Base-by-base conservation (phyloP, 2,329 filamentous ascomycete species). In the Pseudogymnoascus sp. region DNA sequence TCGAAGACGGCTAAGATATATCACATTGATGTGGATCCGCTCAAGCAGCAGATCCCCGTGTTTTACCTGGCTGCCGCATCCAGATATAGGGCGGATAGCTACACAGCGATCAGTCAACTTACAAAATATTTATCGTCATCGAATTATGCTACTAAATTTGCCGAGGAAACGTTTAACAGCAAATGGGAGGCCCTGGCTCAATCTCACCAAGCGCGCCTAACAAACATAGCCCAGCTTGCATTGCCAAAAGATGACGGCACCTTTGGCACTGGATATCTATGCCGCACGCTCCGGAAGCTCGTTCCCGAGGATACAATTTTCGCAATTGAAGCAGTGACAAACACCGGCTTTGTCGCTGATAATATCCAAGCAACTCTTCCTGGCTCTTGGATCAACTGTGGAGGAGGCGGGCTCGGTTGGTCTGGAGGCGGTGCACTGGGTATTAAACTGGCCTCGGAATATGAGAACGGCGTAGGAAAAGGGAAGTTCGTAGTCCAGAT, bases 341-440 rank as follows among this genome's bases (percentile, higher is more conserved):
- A 89, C 64, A 86, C 87, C 0, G 74, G 74, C 0, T 82, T 86
- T 28, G 85, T 92, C 0, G 81, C 84, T 26, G 89, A 95, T 67
- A 89, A 92, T 67, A 76, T 95, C 6, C 85, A 86, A 69, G 82
- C 85, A 2, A 86, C 81, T 0, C 71, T 85, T 0, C 89, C 90
- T 0, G 89, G 89, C 0, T 86, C 84, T 0, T 92, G 88, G 88
- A 85, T 93, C 70, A 93, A 92, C 73, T 93, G 89, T 71, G 90
- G 90, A 1, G 90, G 88, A 0, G 90, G 89, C 12, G 90, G 90
- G 2, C 84, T 93, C 0, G 90, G 90, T 1, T 93, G 90, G 90
- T 89, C 86, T 10, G 90, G 89, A 12, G 90, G 90, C 12, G 90
- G 79, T 61, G 87, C 88, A 0, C 74, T 93, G 2, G 90, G 90